Conservation (phyloP, 495 filamentous ascomycete genomes). For the Paragyromitra xinjiangensis region DNA sequence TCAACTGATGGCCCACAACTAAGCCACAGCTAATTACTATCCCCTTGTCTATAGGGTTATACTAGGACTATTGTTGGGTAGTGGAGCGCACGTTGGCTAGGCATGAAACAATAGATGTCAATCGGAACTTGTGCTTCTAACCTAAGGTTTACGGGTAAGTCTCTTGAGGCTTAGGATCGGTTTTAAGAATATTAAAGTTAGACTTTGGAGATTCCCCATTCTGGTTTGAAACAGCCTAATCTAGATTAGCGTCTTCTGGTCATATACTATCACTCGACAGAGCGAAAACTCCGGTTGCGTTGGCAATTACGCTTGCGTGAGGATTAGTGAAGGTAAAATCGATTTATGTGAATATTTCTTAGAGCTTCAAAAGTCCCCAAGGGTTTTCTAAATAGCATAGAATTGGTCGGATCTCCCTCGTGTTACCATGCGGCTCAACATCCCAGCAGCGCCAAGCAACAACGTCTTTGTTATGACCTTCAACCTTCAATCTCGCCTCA, state of each 20-base stretch:
- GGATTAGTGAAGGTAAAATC: neutral
- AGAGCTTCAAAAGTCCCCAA: neutral
- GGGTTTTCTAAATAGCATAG: too few species aligned
- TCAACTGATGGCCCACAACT: too few species aligned
- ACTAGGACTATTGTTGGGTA: too few species aligned
- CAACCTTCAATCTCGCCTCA: neutral
- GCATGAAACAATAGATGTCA: too few species aligned
- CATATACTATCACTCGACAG: neutral
- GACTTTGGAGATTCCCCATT: neutral
- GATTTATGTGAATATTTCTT: too few species aligned
- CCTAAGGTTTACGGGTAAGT: too few species aligned
- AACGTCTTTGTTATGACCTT: conserved; percentile 27
- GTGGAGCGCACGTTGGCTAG: too few species aligned
- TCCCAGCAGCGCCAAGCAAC: conserved; percentile 17
- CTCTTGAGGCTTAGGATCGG: too few species aligned
- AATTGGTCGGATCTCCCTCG: neutral
- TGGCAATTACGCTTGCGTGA: neutral
- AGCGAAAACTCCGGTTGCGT: neutral
- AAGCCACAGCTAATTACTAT: too few species aligned
- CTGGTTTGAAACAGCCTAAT: neutral
- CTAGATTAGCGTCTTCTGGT: neutral
- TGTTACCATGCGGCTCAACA: conserved; percentile 8
- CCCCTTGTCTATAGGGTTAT: too few species aligned
- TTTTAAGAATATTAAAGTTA: too few species aligned
- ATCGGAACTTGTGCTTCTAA: too few species aligned